Evolutionary conservation across 305 asterid genomes (phyloP).

Genomic region (Rubia balearica): DNA sequence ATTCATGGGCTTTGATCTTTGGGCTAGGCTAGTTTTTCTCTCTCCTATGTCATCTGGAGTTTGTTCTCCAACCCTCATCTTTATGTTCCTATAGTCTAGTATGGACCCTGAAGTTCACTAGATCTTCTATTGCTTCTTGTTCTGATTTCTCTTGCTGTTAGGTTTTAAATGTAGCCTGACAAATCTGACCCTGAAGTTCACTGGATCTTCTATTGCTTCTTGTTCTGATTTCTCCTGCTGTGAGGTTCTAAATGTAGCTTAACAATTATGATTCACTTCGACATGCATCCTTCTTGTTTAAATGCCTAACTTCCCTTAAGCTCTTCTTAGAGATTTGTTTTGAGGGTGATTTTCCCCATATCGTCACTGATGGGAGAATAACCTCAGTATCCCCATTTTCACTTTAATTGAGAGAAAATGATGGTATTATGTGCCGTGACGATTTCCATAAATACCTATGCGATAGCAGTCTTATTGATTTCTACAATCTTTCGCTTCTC

Average conservation of each 20-base stretch:
- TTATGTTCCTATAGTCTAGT: neutral
- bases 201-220: neutral
- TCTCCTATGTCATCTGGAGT: neutral
- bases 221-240: neutral
- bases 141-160: neutral
- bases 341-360: neutral
- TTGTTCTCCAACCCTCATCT: neutral
- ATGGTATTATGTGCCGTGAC: neutral
- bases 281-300: neutral
- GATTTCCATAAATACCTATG: neutral
- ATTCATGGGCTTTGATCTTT: neutral
- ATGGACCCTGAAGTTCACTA: neutral
- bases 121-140: neutral
- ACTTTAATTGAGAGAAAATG: neutral
- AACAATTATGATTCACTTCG: neutral
- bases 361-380: neutral
- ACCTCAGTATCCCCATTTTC: neutral
- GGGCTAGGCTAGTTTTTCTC: neutral
- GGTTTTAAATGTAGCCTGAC: neutral
- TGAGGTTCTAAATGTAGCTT: neutral
- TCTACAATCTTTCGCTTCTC: neutral
- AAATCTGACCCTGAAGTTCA: neutral
- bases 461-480: neutral
- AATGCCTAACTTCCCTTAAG: neutral
- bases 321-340: neutral